These are phyloP conservation scores for Paracoccidioides lutzii DNA, from an alignment of 2,329 filamentous ascomycete species.

Conservation along the genomic window DNA sequence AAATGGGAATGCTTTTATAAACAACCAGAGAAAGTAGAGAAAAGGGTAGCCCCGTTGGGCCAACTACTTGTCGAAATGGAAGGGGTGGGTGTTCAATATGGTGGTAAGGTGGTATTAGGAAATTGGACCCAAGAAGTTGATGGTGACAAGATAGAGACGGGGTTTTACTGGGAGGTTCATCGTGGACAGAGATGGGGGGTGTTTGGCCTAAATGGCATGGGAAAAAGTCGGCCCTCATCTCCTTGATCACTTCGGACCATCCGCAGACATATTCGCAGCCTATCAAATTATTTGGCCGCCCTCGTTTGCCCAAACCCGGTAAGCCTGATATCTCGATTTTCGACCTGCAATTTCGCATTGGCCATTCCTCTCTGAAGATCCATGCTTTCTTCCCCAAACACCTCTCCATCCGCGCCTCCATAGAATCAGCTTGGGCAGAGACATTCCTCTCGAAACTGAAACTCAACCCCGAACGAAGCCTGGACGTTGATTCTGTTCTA, in stretches of 20 bases:
- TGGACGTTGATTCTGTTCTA: conserved; percentile 56
- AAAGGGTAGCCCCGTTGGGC: conserved; percentile 27
- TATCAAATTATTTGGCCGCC: conserved; percentile 71
- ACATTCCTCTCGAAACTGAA: conserved; percentile 64
- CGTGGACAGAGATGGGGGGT: conserved; percentile 82
- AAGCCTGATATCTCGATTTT: conserved; percentile 72
- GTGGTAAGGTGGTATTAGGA: conserved; percentile 62
- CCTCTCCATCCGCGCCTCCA: conserved; percentile 56
- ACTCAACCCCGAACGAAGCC: conserved; percentile 44
- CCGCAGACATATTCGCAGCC: conserved; percentile 86
- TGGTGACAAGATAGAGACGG: conserved; percentile 39
- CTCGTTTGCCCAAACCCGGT: conserved; percentile 61
- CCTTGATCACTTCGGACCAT: conserved; percentile 87
- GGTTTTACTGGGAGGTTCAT: conserved; percentile 70
- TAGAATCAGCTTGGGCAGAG: conserved; percentile 83
- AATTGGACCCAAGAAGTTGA: conserved; percentile 56
- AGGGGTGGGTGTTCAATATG: conserved; percentile 71
- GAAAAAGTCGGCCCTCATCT: conserved; percentile 96
- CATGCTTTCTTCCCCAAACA: conserved; percentile 80
- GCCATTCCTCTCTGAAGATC: conserved; percentile 87
- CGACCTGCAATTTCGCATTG: conserved; percentile 79
- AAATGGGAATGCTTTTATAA: neutral
- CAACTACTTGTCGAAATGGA: conserved; percentile 76
- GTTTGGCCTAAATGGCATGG: conserved; percentile 85
- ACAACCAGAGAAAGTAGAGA: conserved; percentile 1